phyloP scores from a whole-genome alignment of 1,284 basidiomycete species.

The Nidula niveotomentosa region DNA sequence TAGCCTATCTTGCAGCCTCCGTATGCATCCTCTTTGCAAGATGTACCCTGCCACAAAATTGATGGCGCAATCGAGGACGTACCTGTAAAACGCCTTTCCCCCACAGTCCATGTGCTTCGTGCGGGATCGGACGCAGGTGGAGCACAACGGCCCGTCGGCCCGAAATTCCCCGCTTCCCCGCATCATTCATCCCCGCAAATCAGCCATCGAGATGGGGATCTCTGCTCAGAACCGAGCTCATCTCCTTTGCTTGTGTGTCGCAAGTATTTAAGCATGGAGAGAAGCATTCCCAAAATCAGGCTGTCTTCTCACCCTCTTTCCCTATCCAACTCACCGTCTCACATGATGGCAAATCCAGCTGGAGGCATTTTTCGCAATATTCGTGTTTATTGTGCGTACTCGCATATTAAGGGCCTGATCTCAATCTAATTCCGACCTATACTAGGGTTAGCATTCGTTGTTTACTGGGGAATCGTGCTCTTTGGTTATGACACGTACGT shows the following conservation, averaged over 20 bases:
- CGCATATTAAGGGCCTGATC: background rate
- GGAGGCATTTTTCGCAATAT: conserved; percentile 16
- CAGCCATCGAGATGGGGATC: background rate
- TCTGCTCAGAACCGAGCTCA: background rate
- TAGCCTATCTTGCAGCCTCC: no score
- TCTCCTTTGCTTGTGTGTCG: background rate
- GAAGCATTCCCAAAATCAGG: background rate
- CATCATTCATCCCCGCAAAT: background rate
- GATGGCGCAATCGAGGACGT: no score
- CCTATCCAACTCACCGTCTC: background rate
- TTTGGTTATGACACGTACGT: conserved; percentile 75
- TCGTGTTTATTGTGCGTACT: conserved; percentile 19
- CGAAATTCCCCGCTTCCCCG: background rate
- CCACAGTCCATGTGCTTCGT: no score
- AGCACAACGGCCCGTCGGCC: background rate
- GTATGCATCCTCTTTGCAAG: no score
- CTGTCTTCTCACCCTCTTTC: background rate
- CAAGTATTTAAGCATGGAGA: background rate
- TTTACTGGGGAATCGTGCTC: conserved; percentile 75
- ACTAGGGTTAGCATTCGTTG: conserved; percentile 62
- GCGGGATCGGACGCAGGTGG: background rate
- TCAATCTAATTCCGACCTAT: background rate
- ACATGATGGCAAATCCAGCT: conserved; percentile 1
- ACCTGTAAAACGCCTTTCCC: no score
- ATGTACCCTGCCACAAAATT: no score